phyloP scores from a whole-genome alignment of 2,329 filamentous ascomycete species.

The Pseudopyricularia cyperi region DNA sequence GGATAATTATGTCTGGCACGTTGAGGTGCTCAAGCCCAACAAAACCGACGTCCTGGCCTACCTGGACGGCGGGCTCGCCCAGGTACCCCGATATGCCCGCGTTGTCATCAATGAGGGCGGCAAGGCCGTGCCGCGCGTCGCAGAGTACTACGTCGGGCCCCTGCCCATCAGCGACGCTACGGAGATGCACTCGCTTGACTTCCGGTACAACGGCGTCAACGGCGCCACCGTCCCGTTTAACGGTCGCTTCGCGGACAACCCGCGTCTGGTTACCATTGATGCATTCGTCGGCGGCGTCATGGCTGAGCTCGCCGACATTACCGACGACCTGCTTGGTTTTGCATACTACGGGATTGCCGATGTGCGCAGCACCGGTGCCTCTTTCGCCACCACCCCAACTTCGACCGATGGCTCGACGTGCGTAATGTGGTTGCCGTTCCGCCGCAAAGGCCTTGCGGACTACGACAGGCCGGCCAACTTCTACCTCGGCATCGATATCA shows the following conservation, averaged over 20 bases:
- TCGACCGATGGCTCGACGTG: conserved; percentile 26
- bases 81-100: conserved; percentile 28
- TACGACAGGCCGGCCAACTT: conserved; percentile 31
- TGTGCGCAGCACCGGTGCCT: conserved; percentile 16
- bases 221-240: conserved; percentile 10
- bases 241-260: conserved; percentile 17
- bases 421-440: conserved; percentile 26
- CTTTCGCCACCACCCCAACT: conserved; percentile 19
- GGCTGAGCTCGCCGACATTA: conserved; percentile 24
- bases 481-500: conserved; percentile 27
- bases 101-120: conserved; percentile 31
- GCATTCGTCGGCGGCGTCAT: conserved; percentile 21
- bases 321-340: conserved; percentile 21
- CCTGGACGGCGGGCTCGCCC: conserved; percentile 20
- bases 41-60: conserved; percentile 32
- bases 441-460: conserved; percentile 21
- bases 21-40: conserved; percentile 34
- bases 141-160: conserved; percentile 36
- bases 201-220: conserved; percentile 27
- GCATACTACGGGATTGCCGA: conserved; percentile 18
- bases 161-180: conserved; percentile 24
- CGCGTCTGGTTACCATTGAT: conserved; percentile 17
- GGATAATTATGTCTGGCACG: conserved; percentile 5
- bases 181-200: conserved; percentile 22
- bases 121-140: conserved; percentile 25